These are phyloP conservation scores for Corylus heterophylla DNA, from an alignment of 306 rosid species.

Conservation along the genomic window DNA sequence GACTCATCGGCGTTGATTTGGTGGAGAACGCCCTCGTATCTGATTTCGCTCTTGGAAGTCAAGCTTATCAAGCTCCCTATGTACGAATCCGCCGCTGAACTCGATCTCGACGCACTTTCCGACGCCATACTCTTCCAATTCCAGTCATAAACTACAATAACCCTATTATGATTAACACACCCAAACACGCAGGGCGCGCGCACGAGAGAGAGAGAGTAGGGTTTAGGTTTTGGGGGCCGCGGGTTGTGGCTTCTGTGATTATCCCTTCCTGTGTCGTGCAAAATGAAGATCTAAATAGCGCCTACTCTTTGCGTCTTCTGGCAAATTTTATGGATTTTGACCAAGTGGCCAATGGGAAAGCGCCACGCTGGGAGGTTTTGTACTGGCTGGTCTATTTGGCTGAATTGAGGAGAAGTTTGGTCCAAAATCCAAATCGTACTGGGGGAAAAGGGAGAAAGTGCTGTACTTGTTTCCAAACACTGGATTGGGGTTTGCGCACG, in stretches of 20 bases:
- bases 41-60: conserved; percentile 82
- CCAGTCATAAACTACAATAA: conserved; percentile 7
- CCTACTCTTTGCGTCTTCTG: not conserved
- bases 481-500: not conserved
- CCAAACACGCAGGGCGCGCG: not conserved
- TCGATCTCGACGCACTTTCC: conserved; percentile 8
- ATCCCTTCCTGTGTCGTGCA: conserved; percentile 19
- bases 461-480: not conserved
- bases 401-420: conserved; percentile 18
- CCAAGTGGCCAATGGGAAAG: not conserved
- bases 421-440: not conserved
- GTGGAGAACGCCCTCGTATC: conserved; percentile 75
- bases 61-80: conserved; percentile 77
- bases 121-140: conserved; percentile 56
- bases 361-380: conserved; percentile 3
- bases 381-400: conserved; percentile 23
- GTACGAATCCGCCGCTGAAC: conserved; percentile 76
- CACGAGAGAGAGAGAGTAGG: conserved; percentile 35
- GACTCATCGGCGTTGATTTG: conserved; percentile 79
- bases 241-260: conserved; percentile 1
- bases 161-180: not conserved
- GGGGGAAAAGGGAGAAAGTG: not conserved
- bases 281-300: conserved; percentile 7
- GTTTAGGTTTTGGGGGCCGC: conserved; percentile 45
- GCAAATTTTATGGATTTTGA: not conserved